A percentile compares a stretch with the other conserved stretches of the same genome.
Conservation (phyloP, 345 rosid genomes). For the Populus simonii region DNA sequence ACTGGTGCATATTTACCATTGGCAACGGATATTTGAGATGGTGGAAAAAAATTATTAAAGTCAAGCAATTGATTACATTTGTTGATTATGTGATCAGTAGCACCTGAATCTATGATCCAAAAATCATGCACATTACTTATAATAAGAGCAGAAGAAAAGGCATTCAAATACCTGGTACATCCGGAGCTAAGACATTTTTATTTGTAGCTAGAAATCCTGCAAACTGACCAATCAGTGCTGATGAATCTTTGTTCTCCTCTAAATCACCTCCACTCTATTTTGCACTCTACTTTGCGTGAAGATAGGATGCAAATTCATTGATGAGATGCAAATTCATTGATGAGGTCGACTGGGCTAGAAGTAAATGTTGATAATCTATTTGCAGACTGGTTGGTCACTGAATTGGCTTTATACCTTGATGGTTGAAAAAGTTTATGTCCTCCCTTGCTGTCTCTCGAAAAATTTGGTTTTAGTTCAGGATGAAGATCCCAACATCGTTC, state of each 20-base stretch:
- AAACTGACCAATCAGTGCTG: too few relatives aligned
- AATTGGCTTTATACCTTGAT: not conserved
- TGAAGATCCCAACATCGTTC: not conserved
- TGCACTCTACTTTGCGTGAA: too few relatives aligned
- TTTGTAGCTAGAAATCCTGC: too few relatives aligned
- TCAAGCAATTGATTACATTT: not conserved
- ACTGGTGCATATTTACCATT: not conserved
- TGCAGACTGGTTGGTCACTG: rapidly evolving
- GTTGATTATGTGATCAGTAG: too few relatives aligned
- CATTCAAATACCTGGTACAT: not conserved
- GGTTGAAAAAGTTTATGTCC: not conserved
- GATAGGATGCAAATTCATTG: not conserved
- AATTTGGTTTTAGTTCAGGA: not conserved
- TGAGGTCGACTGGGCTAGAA: rapidly evolving
- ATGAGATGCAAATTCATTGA: not conserved
- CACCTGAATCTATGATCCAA: not conserved
- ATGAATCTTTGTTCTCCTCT: not conserved
- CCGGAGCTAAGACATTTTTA: not conserved
- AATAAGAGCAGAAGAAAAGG: not conserved
- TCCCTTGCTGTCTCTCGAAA: not conserved
- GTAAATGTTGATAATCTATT: not conserved
- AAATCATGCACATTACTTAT: not conserved
- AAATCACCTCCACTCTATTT: too few relatives aligned
- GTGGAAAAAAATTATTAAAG: not conserved
- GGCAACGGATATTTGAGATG: not conserved